Conservation (phyloP, 805 yeast genomes). For the Nakazawaea wickerhamii region DNA sequence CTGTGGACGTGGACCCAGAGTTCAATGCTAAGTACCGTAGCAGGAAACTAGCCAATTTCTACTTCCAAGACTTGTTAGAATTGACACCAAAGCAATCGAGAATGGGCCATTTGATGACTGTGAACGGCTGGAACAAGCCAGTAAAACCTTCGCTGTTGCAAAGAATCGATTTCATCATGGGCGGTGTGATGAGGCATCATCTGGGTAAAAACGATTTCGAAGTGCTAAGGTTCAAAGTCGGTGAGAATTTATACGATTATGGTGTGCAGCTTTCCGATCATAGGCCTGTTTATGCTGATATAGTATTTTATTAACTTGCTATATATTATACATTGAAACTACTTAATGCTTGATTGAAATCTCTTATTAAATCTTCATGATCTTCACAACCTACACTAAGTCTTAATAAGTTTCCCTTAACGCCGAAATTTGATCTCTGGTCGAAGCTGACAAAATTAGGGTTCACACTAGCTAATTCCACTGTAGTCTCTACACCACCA, state of each 20-base stretch:
- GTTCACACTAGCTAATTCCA: conserved; percentile 36
- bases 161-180: conserved; percentile 37
- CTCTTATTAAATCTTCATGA: conserved; percentile 43
- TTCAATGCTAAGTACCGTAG: conserved; percentile 21
- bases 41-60: conserved; percentile 17
- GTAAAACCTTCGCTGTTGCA: conserved; percentile 18
- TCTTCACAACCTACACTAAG: conserved; percentile 53
- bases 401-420: conserved; percentile 31
- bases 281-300: conserved; percentile 36
- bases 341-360: conserved; percentile 36
- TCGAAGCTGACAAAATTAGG: conserved; percentile 23
- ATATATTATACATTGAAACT: conserved; percentile 10
- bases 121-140: conserved; percentile 32
- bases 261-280: conserved; percentile 39
- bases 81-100: conserved; percentile 22
- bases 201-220: conserved; percentile 15
- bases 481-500: conserved; percentile 48
- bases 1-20: conserved; percentile 16
- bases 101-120: conserved; percentile 32
- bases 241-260: conserved; percentile 31
- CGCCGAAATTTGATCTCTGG: conserved; percentile 16
- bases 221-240: conserved; percentile 25
- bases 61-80: conserved; percentile 24
- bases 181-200: conserved; percentile 16
- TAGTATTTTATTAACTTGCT: conserved; percentile 20